Conservation (phyloP, 805 yeast species). For the Spathaspora arborariae region DNA sequence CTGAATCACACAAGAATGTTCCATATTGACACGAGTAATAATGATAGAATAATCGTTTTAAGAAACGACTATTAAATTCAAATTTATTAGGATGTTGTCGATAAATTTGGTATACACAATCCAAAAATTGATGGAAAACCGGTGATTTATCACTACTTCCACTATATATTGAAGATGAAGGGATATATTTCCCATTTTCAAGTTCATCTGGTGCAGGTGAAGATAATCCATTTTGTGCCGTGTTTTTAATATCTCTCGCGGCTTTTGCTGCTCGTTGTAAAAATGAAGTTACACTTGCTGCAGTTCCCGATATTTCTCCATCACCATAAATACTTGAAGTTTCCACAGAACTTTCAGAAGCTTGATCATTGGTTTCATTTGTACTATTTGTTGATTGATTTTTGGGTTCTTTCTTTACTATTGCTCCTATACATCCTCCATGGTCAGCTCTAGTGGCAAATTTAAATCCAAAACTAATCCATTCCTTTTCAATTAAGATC, state of each 20-base stretch:
- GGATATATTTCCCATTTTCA: slow-evolving; percentile 20
- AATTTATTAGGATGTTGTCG: slow-evolving; percentile 69
- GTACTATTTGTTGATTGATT: too few species aligned
- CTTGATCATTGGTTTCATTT: neutral
- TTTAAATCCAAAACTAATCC: slow-evolving; percentile 92
- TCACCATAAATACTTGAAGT: slow-evolving; percentile 3
- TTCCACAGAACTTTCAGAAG: slow-evolving; percentile 5
- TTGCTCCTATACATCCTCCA: slow-evolving; percentile 48
- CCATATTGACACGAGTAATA: slow-evolving; percentile 94
- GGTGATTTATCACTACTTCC: slow-evolving; percentile 60
- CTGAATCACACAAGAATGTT: slow-evolving; percentile 75
- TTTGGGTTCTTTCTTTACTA: slow-evolving; percentile 17
- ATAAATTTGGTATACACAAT: slow-evolving; percentile 77
- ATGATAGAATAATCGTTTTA: slow-evolving; percentile 82
- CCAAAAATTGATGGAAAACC: slow-evolving; percentile 89
- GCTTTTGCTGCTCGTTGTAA: slow-evolving; percentile 40
- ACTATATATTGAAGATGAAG: slow-evolving; percentile 28
- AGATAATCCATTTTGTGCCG: slow-evolving; percentile 23
- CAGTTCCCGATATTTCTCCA: slow-evolving; percentile 7
- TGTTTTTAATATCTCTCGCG: slow-evolving; percentile 37
- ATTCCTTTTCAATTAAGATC: slow-evolving; percentile 84
- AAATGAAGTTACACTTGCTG: slow-evolving; percentile 33
- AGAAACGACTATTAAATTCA: slow-evolving; percentile 85
- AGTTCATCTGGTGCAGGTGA: slow-evolving; percentile 14
- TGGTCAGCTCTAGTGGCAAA: slow-evolving; percentile 83